phyloP scores from a whole-genome alignment of 768 basidiomycete species.

The Udeniomyces megalosporus region DNA sequence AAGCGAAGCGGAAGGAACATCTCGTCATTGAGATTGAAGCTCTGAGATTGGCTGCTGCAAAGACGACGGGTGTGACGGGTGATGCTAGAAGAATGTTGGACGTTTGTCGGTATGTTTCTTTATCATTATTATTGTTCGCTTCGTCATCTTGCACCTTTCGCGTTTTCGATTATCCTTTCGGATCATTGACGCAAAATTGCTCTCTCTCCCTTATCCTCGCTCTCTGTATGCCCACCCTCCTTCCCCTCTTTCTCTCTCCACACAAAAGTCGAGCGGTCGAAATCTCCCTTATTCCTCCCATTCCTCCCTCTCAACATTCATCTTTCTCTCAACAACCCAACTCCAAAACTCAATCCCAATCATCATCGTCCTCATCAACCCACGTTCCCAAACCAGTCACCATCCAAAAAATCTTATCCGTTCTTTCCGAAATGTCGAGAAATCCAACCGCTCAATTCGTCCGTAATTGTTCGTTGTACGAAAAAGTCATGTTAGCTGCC shows the following conservation, averaged over 20 bases:
- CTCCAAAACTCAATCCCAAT: neutral
- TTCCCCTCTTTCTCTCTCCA: too few relatives aligned
- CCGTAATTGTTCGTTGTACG: slow-evolving; percentile 67
- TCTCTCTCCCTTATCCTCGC: too few relatives aligned
- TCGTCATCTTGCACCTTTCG: neutral
- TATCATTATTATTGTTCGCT: neutral
- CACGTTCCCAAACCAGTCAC: slow-evolving; percentile 37
- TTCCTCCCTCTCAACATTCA: neutral
- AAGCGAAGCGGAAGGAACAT: too few relatives aligned
- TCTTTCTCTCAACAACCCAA: neutral
- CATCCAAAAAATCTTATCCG: slow-evolving; percentile 56
- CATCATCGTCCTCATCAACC: neutral
- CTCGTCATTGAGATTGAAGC: slow-evolving; percentile 49
- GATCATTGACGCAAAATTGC: too few relatives aligned
- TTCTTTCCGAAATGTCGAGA: slow-evolving; percentile 73
- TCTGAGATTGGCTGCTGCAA: slow-evolving; percentile 67
- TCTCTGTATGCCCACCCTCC: neutral
- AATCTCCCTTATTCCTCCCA: slow-evolving; percentile 33
- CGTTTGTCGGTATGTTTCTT: slow-evolving; percentile 53
- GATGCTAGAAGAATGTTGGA: slow-evolving; percentile 88
- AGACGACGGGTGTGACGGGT: slow-evolving; percentile 66
- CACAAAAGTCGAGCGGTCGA: slow-evolving; percentile 82
- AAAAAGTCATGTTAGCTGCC: slow-evolving; percentile 71
- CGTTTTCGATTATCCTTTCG: neutral
- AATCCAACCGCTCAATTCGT: slow-evolving; percentile 76